Base-by-base conservation (phyloP, 1,284 basidiomycete species). In the Melampsora abietis-canadensis region DNA sequence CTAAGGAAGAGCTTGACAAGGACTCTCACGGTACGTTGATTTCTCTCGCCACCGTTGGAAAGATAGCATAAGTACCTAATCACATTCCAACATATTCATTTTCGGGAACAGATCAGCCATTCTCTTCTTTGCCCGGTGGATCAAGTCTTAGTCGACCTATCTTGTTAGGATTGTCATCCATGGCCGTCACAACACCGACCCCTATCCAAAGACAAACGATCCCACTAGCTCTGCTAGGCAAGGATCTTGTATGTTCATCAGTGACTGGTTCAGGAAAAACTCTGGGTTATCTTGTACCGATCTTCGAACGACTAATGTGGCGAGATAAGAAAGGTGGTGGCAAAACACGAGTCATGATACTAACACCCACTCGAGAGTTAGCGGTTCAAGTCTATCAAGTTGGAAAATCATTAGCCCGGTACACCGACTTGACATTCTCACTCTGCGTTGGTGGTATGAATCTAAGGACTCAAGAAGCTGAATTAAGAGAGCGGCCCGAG, bases 211-310 rank as follows among this genome's bases (percentile, higher is more conserved):
- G 91, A 1, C 89, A 91, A 63, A 90, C 94, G 7, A 92, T 98
- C 66, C 94, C 94, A 14, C 88, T 94, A 61, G 94, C 92, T 31
- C 86, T 98, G 17, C 84, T 94, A 19, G 95, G 95, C 68, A 94
- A 96, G 80, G 94, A 98, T 82, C 87, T 98, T 54, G 93, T 98
- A 67, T 95, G 94, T 54, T 90, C 88, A 76, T 94, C 95, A 21
- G 92, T 95, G 14, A 98, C 94, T 12, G 94, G 94, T 77, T 95
- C 92, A 4, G 94, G 94, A 77, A 98, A 98, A 84, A 98, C 94
- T 0, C 94, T 92, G 12, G 94, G 95, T 12, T 98, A 97, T 84
- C 90, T 91, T 81, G 89, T 98, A 76, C 94, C 94, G 54, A 90
- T 96, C 82, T 84, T 98, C 54, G 94, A 98, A 80, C 89, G 94